Percentiles rank a stretch among this genome's conserved stretches.
These are phyloP conservation scores for Trichoderma virens DNA, from an alignment of 495 filamentous ascomycete genomes.

Conservation along the genomic window DNA sequence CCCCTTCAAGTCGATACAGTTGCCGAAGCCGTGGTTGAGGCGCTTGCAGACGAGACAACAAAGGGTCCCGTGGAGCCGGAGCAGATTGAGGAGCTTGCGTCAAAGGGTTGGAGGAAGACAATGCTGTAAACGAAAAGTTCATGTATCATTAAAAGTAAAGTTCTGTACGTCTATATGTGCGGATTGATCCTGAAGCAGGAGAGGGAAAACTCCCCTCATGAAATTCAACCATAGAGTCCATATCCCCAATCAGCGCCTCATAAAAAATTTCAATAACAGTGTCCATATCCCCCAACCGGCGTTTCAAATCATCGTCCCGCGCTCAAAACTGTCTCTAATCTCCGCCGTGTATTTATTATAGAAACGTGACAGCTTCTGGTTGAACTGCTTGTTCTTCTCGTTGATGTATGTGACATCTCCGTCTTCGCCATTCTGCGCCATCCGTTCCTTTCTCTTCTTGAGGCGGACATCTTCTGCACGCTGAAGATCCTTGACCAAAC, in stretches of 20 bases:
- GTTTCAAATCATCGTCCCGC: constrained; percentile 75
- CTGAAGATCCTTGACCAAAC: constrained; percentile 73
- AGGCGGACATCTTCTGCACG: constrained; percentile 82
- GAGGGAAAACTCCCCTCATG: not conserved
- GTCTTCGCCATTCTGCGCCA: constrained; percentile 64
- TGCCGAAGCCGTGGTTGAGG: constrained; percentile 76
- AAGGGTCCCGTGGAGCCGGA: constrained; percentile 61
- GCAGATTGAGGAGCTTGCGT: constrained; percentile 65
- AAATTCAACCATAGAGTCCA: constrained; percentile 8
- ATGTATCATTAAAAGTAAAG: not conserved
- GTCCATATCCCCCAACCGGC: constrained; percentile 2
- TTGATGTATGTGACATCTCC: constrained; percentile 97
- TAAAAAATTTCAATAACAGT: constrained; percentile 12
- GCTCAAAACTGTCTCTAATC: constrained; percentile 95
- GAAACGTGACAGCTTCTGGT: constrained; percentile 89
- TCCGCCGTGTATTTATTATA: constrained; percentile 99
- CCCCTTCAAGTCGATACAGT: constrained; percentile 81
- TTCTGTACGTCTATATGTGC: constrained; percentile 23
- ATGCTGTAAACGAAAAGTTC: constrained; percentile 53
- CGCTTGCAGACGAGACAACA: constrained; percentile 57
- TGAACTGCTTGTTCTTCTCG: constrained; percentile 99
- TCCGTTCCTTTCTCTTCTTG: constrained; percentile 75
- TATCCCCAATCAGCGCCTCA: constrained; percentile 26
- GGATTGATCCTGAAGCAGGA: constrained; percentile 3
- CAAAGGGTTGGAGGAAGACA: constrained; percentile 67